Evolutionary conservation across 495 filamentous ascomycete genomes (phyloP).

Genomic region (Aspergillus diversus): DNA sequence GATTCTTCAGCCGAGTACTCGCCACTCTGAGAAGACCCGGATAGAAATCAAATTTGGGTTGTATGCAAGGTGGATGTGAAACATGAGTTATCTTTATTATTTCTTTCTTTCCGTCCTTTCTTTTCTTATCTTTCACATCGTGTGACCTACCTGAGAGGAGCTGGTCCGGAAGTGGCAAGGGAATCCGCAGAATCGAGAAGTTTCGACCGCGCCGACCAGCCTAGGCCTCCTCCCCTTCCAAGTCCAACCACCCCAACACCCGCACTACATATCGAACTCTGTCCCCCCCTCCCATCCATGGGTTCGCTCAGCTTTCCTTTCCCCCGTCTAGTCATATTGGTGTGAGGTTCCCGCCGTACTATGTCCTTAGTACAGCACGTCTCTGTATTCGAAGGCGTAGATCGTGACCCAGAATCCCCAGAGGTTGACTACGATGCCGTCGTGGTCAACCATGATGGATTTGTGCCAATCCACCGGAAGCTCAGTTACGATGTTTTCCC

Average conservation of each 20-base stretch:
- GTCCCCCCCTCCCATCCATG: neutral
- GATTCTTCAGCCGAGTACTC: too few species aligned
- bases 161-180: neutral
- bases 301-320: neutral
- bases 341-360: neutral
- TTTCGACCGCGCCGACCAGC: constrained; percentile 14
- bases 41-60: neutral
- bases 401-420: constrained; percentile 33
- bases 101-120: neutral
- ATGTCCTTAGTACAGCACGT: constrained; percentile 53
- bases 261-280: constrained; percentile 1
- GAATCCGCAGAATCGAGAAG: neutral
- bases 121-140: neutral
- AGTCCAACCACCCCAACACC: constrained; percentile 4
- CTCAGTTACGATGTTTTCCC: constrained; percentile 41
- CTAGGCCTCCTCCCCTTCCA: neutral
- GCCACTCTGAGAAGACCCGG: neutral
- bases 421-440: constrained; percentile 17
- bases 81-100: neutral
- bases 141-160: neutral
- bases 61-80: constrained; percentile 1
- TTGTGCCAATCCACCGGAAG: constrained; percentile 28
- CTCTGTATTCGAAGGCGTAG: constrained; percentile 44
- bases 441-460: constrained; percentile 13
- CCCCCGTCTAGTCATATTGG: neutral